Evolutionary conservation across 2,329 filamentous ascomycete species (phyloP), one percentile per base, ranked within the genome.

Genomic region (Colletotrichum horii): DNA sequence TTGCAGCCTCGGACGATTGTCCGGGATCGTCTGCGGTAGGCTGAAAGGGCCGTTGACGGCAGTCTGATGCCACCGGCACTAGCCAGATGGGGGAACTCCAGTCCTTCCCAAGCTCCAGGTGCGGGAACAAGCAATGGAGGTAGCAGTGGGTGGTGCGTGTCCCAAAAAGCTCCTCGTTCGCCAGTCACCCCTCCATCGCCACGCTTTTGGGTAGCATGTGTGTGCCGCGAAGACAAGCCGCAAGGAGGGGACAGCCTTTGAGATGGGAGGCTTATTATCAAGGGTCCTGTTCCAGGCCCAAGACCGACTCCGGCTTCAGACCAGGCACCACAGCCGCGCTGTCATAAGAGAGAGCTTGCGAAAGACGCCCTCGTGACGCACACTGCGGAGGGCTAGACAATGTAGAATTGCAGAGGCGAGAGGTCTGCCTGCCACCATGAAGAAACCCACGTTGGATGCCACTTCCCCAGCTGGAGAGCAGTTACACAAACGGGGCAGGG

Each of bases 161-260:
- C 65, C 71, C 22, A 56, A 69, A 48, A 56, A 26, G 55, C 73
- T 68, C 61, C 36, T 60, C 68, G 61, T 73, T 66, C 60, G 71
- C 60, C 74, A 28, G 38, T 62, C 74, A 69, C 60, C 60, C 67
- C 70, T 74, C 76, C 61, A 56, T 72, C 66, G 68, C 75, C 76
- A 77, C 76, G 74, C 76, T 74, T 74, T 72, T 66, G 71, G 71
- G 75, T 77, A 75, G 75, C 72, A 77, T 75, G 67, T 52, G 71
- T 72, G 70, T 72, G 36, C 72, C 69, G 60, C 43, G 62, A 48
- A 68, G 69, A 73, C 64, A 64, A 64, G 73, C 73, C 73, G 69
- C 70, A 68, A 68, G 55, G 68, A 71, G 62, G 36, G 62, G 61
- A 36, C 28, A 66, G 28, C 61, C 55, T 67, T 72, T 48, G 52